Percentiles rank a stretch among this genome's conserved stretches.
Evolutionary conservation across 2,329 filamentous ascomycete genomes (phyloP).

Genomic region (Aspergillus sp.): DNA sequence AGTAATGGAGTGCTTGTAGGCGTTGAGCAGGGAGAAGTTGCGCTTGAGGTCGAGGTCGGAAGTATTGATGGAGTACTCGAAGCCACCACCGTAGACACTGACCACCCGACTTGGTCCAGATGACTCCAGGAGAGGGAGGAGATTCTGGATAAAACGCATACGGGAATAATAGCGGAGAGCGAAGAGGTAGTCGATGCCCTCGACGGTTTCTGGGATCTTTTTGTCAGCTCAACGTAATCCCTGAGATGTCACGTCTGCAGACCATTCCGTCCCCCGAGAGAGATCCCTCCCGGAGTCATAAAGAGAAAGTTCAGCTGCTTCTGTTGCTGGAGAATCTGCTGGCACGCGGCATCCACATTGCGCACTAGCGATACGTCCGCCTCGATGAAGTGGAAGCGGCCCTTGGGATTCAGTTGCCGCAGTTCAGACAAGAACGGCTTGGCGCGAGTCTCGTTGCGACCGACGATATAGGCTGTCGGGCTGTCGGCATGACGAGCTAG

Average conservation of each 20-base stretch:
- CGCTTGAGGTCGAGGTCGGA: constrained; percentile 42
- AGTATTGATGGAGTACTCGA: constrained; percentile 48
- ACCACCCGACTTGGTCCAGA: constrained; percentile 51
- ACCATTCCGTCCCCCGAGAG: constrained; percentile 13
- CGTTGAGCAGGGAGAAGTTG: constrained; percentile 21
- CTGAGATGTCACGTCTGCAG: neutral
- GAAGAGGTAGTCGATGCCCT: constrained; percentile 30
- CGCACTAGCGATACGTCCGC: constrained; percentile 50
- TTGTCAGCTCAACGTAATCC: neutral
- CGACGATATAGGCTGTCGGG: constrained; percentile 54
- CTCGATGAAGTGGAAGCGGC: constrained; percentile 48
- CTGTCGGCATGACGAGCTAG: constrained; percentile 31
- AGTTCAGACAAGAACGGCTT: constrained; percentile 45
- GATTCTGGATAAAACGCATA: constrained; percentile 32
- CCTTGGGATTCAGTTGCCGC: constrained; percentile 42
- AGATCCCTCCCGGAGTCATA: constrained; percentile 22
- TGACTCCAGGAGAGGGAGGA: constrained; percentile 24
- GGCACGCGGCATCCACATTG: constrained; percentile 51
- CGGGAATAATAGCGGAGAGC: constrained; percentile 32
- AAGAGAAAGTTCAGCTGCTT: constrained; percentile 29
- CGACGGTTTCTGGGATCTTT: constrained; percentile 23
- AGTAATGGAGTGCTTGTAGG: constrained; percentile 41
- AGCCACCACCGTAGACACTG: constrained; percentile 50
- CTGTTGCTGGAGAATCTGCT: constrained; percentile 40
- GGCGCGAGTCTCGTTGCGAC: constrained; percentile 39